Evolutionary conservation across 331 rosid genomes (phyloP), one percentile per base, ranked within the genome.

Genomic region (Pyrus hybrid): DNA sequence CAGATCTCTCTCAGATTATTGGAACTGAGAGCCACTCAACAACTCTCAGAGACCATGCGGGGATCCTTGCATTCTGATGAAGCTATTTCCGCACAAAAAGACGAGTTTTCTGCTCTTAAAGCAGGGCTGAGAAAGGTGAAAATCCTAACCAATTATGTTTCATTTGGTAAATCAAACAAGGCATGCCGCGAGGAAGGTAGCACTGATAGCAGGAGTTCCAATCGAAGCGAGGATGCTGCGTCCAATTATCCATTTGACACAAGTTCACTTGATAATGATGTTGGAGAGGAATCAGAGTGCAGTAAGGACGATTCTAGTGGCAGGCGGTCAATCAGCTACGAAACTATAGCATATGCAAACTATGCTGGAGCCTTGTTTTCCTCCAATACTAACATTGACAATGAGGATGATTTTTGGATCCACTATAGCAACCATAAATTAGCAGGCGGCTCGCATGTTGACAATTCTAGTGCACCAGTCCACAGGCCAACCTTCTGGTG

Each of bases 81-180:
- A 54, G 64, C 80, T 77, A 74, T 64, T 47, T 75, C 87, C 63
- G 63, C 79, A 23, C 96, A 92, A 77, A 95, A 92, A 80, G 99
- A 92, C 49, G 99, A 92, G 75, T 83, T 90, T 78, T 95, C 99
- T 54, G 91, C 98, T 4, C 88, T 95, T 63, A 95, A 92, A 89
- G 99, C 99, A n/a, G 96, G 99, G 71, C 93, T 95, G 58, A 85
- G 93, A 79, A 92, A 95, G 81, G 99, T 95, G 5, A 95, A 92
- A 86, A 90, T 90, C 68, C 89, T 95, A 67, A 91, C 91, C 0
- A 98, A 89, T 70, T 95, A 89, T 73, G 99, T 95, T 8, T 89
- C 99, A 0, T 23, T 88, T 13, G 81, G 93, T 81, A 95, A 87
- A 73, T 87, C 86, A 0, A 92, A 88, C 63, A 95, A 95, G 83